Percentiles rank a stretch among this genome's conserved stretches.
Evolutionary conservation across 2,329 filamentous ascomycete genomes (phyloP).

Genomic region (Penicillium sp.): DNA sequence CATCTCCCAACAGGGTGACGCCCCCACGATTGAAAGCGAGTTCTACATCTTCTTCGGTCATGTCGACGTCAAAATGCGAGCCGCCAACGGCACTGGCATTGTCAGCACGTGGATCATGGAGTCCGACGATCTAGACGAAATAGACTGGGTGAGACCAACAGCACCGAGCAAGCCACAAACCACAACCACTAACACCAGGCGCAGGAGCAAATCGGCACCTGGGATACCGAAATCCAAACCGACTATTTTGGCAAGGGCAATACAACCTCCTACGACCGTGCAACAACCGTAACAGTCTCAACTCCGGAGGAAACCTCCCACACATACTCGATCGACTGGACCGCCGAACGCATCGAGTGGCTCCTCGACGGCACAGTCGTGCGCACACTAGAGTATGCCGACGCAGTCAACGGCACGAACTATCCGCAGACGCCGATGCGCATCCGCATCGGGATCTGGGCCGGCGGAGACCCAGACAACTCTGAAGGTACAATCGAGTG

Average conservation of each 20-base stretch:
- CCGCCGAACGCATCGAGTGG: constrained; percentile 62
- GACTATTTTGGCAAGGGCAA: constrained; percentile 97
- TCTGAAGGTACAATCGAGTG: constrained; percentile 58
- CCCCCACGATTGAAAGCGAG: constrained; percentile 80
- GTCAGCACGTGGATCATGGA: constrained; percentile 88
- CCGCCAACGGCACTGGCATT: constrained; percentile 83
- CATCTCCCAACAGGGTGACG: constrained; percentile 72
- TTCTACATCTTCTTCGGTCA: constrained; percentile 99
- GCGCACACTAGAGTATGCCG: constrained; percentile 61
- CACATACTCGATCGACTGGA: constrained; percentile 63
- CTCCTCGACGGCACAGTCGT: constrained; percentile 61
- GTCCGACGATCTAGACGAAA: constrained; percentile 90
- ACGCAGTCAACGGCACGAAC: constrained; percentile 57
- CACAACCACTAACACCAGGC: not conserved
- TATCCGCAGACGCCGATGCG: constrained; percentile 75
- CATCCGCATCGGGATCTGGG: constrained; percentile 68
- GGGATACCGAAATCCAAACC: constrained; percentile 58
- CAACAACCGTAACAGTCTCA: constrained; percentile 67
- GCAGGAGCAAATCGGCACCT: constrained; percentile 42
- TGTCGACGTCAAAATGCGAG: constrained; percentile 80
- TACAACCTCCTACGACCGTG: constrained; percentile 75
- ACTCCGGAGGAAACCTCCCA: constrained; percentile 54
- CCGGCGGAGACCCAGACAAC: constrained; percentile 56
- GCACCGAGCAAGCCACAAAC: not conserved
- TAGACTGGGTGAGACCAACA: constrained; percentile 83